Base-by-base conservation (phyloP, 257 asterid species). In the Knoxia roxburghii region DNA sequence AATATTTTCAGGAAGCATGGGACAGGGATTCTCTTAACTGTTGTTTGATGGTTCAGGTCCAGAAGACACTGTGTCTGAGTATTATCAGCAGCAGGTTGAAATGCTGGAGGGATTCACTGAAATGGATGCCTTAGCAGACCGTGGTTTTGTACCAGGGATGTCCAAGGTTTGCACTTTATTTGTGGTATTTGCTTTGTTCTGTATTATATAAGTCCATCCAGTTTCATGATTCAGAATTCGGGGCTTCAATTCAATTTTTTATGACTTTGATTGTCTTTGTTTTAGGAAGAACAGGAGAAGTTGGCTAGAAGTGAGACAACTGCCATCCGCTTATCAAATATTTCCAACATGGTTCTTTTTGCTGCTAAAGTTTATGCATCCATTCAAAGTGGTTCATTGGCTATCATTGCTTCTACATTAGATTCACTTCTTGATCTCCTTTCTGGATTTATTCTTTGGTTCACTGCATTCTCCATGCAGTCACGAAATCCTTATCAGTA, bases 401-500 rank as follows among this genome's bases (percentile, higher is more conserved):
- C 85, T 45, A 82, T 82, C 61, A 76, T 82, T 57, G 87, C 87
- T 41, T 79, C 87, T 72, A 82, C 87, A 24, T 65, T 82, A 69
- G 87, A 82, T 70, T 82, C 87, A 15, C 79, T 82, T 65, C 85
- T 82, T n/a, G 87, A 82, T 68, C 79, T 82, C 54, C 75, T 82
- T 29, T 82, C 83, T 10, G 87, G 87, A 27, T 79, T 82, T 78
- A 82, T 82, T 53, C 77, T 82, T 61, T 82, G 87, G 87, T 82
- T 82, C 54, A 75, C 87, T 30, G 83, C 87, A 45, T 82, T 77
- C 70, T 82, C 87, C 65, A 82, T 82, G 87, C 82, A 82, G 74
- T 77, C 74, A 7, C 82, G 73, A 37, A 82, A 82, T 39, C 87
- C 87, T 6, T 82, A 82, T 61, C 82, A 68, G 41, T 82, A 82